phyloP scores from a whole-genome alignment of 23 red algal species.

The Gracilaria domingensis region DNA sequence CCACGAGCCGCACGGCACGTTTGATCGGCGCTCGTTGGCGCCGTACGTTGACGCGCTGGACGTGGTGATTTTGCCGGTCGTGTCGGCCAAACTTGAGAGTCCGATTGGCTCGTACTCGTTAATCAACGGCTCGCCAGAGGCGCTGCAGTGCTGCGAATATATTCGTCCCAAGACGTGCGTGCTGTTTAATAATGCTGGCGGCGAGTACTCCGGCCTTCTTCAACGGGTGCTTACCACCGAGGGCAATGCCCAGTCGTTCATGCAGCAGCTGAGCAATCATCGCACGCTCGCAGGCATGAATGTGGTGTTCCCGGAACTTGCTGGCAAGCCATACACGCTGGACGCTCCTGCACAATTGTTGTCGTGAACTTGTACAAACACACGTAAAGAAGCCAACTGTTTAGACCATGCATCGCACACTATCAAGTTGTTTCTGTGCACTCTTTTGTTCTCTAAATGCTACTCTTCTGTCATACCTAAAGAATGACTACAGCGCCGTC shows the following conservation, averaged over 20 bases:
- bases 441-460: too few species aligned
- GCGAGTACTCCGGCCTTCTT: constrained; percentile 6
- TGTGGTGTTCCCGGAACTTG: neutral
- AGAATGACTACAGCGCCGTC: too few species aligned
- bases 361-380: too few species aligned
- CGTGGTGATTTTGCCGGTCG: constrained; percentile 34
- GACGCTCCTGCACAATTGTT: neutral
- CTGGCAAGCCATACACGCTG: neutral
- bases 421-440: neutral
- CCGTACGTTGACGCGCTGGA: constrained; percentile 6
- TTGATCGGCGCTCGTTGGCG: neutral
- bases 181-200: constrained; percentile 44
- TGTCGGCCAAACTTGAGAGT: neutral
- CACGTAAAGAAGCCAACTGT: too few species aligned
- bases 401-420: too few species aligned
- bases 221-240: neutral
- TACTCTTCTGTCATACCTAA: too few species aligned
- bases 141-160: constrained; percentile 25
- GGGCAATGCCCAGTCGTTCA: constrained; percentile 8
- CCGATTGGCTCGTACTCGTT: constrained; percentile 15
- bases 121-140: constrained; percentile 43
- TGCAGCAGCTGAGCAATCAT: neutral
- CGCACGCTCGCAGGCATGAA: neutral
- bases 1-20: constrained; percentile 89
- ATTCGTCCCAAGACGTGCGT: constrained; percentile 13